Evolutionary conservation across 805 yeast species (phyloP), one percentile per base, ranked within the genome.

Genomic region (Kuraishia piskuri): DNA sequence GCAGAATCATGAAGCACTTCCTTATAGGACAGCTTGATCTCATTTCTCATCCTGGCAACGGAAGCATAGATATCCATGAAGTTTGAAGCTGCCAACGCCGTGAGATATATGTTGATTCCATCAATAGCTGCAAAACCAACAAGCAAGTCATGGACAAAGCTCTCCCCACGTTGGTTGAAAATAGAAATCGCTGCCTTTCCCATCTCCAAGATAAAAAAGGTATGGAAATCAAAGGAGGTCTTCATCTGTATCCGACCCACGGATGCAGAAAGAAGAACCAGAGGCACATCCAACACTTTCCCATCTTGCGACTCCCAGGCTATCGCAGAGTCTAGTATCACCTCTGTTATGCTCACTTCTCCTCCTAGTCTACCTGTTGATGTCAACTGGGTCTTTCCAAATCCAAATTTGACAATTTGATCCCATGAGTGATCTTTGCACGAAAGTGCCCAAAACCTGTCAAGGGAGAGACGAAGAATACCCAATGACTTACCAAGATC

Each of bases 401-500:
- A 60, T 1, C 89, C 89, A 2, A 84, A 54, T 22, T 82, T 75
- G 56, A 91, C 66, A 54, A 80, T 80, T 59, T 90, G 96, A 50
- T 85, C 84, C 83, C 89, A 83, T 52, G 79, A 78, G 1, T 81
- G 71, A 2, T 80, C 73, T 60, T 88, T 90, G 54, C 82, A 78
- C 0, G 91, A 79, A 0, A 84, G 74, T 0, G 82, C 74, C 92
- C 96, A 89, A 5, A 83, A 65, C 31, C 78, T 71, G 52, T 83
- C 86, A 23, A 88, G 57, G 0, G 65, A 66, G 6, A 88, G 66
- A 1, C 75, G 69, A 49, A 88, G 64, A 14, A 79, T 74, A 20
- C 98, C 97, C 40, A 92, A 68, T 0, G 96, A 82, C 47, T 87
- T 86, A 0, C 98, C 98, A 55, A 92, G 74, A 59, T 90, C 95